Percentiles rank a stretch among this genome's conserved stretches.
These are phyloP conservation scores for Hygrocybe coccinea DNA, from an alignment of 768 basidiomycete species.

Conservation along the genomic window DNA sequence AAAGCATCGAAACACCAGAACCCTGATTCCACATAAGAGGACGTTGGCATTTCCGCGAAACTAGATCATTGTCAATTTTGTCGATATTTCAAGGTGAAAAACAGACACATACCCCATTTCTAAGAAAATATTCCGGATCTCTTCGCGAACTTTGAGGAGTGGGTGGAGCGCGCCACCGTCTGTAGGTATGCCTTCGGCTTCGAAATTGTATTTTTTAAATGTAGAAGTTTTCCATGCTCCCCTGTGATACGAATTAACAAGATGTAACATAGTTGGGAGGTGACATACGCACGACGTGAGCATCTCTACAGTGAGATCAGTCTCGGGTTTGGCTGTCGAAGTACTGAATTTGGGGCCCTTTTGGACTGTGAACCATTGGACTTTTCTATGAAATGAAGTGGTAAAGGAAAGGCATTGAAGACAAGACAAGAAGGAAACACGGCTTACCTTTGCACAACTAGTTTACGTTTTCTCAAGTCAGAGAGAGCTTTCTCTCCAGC, in stretches of 20 bases:
- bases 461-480: constrained; percentile 88
- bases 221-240: constrained; percentile 90
- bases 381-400: constrained; percentile 57
- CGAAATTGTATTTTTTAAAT: constrained; percentile 99
- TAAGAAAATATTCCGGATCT: constrained; percentile 95
- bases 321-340: constrained; percentile 88
- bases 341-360: constrained; percentile 88
- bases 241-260: constrained; percentile 37
- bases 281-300: constrained; percentile 66
- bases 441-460: constrained; percentile 85
- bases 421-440: constrained; percentile 4
- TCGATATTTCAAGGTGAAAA: background rate
- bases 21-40: constrained; percentile 91
- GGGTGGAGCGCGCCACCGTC: constrained; percentile 93
- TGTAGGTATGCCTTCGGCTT: constrained; percentile 87
- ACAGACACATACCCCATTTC: constrained; percentile 84
- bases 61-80: constrained; percentile 37
- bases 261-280: background rate
- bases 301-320: constrained; percentile 95
- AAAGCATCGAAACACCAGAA: constrained; percentile 99
- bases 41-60: constrained; percentile 98
- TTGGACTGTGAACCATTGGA: constrained; percentile 86
- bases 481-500: constrained; percentile 77
- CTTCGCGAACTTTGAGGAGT: constrained; percentile 94
- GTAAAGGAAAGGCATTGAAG: constrained; percentile 2